Evolutionary conservation across 257 asterid species (phyloP), one percentile per base, ranked within the genome.

Genomic region (Cynanchum wilfordii): DNA sequence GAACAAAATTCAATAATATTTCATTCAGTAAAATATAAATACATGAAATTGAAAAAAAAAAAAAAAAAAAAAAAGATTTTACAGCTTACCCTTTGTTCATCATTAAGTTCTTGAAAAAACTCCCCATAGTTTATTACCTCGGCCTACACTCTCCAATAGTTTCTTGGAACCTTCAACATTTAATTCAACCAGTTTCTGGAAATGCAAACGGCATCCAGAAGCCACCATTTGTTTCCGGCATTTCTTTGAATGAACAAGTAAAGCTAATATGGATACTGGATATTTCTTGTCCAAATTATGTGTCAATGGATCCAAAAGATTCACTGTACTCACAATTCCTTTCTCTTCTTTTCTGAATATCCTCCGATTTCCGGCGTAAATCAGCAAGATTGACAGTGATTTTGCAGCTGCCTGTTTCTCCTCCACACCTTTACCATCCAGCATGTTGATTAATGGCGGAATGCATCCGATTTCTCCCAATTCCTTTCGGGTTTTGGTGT

Each of bases 401-500:
- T 84, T 87, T 0, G 90, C 87, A 0, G 93, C 96, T 0, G 91
- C 91, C 66, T 82, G 94, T 81, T 84, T 94, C 86, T 94, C 99
- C 79, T 89, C 93, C 0, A 75, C 66, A 0, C 90, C 88, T 70
- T 94, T 94, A 9, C 96, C 93, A 36, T 94, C 99, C 19, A 89
- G 58, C 91, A 89, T 85, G 38, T 77, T 83, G 45, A 88, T 89
- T 12, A 93, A 78, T 4, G 75, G 75, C 0, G 87, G 62, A 73
- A 94, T 80, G 78, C 96, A 86, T 25, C 96, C 97, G 57, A 85
- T 78, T 77, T 91, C 96, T 0, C 98, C 97, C 69, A 91, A 73
- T 69, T 93, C 97, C 73, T 85, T 93, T 8, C 90, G 85, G 25
- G 84, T 82, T 73, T 85, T 91, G 1, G 75, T 74, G 62, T 47